phyloP scores from a whole-genome alignment of 2,329 filamentous ascomycete genomes.

The Elsinoe perseae region DNA sequence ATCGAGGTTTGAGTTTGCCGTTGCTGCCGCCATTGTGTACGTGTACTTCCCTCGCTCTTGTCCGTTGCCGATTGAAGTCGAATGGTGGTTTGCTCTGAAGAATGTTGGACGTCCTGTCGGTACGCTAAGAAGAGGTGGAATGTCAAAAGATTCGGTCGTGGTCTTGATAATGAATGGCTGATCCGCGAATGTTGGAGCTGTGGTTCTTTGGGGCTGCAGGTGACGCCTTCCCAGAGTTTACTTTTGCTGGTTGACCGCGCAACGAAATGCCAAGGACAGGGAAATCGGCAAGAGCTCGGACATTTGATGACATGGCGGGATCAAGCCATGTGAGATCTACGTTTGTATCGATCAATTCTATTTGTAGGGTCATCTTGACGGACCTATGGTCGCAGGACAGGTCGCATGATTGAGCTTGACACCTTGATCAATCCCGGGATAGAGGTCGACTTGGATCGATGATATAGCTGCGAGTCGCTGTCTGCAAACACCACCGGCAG shows the following conservation, averaged over 20 bases:
- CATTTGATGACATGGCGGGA: background rate
- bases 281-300: background rate
- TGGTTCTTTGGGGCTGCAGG: background rate
- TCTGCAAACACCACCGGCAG: background rate
- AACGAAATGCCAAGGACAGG: background rate
- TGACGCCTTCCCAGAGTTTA: constrained; percentile 2
- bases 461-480: background rate
- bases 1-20: constrained; percentile 43
- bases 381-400: background rate
- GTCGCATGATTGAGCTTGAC: too few relatives aligned
- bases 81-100: background rate
- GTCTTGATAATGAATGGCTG: background rate
- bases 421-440: too few relatives aligned
- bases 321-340: constrained; percentile 2
- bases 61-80: background rate
- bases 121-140: constrained; percentile 13
- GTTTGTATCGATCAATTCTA: constrained; percentile 4
- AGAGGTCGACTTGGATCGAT: too few relatives aligned
- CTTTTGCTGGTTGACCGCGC: constrained; percentile 10
- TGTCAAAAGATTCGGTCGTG: background rate
- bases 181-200: background rate
- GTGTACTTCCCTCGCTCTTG: background rate
- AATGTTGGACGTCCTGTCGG: constrained; percentile 12
- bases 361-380: background rate
- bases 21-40: constrained; percentile 19